Percentiles rank a stretch among this genome's conserved stretches.
Evolutionary conservation across 164 flowering plant genomes (phyloP).

Genomic region (Akebia trifoliata): DNA sequence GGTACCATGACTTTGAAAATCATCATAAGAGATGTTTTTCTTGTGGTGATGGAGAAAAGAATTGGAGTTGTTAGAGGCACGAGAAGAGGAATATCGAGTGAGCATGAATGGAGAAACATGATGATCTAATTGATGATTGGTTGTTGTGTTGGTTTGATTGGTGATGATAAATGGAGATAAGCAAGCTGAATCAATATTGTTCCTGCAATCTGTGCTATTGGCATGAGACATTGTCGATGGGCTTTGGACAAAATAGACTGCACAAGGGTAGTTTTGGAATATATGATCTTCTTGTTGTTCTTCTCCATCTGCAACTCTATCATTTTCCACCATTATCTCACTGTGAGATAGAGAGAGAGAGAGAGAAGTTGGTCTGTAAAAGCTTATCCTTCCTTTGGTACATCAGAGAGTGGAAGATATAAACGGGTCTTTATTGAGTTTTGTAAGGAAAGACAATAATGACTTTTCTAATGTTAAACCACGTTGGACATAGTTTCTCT

Average conservation of each 20-base stretch:
- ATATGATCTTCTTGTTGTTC: conserved; percentile 36
- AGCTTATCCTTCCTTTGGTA: too few species aligned
- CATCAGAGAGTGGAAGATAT: too few species aligned
- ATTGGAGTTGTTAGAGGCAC: conserved; percentile 52
- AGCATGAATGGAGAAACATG: conserved; percentile 28
- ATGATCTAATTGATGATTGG: conserved; percentile 9
- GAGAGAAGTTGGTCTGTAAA: too few species aligned
- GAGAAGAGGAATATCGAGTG: conserved; percentile 66
- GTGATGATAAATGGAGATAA: conserved; percentile 26
- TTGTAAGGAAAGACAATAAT: too few species aligned
- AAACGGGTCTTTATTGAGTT: too few species aligned
- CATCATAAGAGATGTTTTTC: conserved; percentile 29
- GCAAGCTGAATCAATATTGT: conserved; percentile 11
- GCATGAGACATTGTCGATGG: conserved; percentile 60
- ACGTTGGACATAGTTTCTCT: too few species aligned
- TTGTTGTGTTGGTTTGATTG: not conserved
- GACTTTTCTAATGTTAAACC: too few species aligned
- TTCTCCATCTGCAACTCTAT: conserved; percentile 23
- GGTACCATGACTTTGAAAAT: conserved; percentile 1
- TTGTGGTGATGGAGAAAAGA: conserved; percentile 34
- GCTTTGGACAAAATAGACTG: conserved; percentile 76
- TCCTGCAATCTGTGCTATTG: conserved; percentile 26
- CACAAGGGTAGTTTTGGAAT: conserved; percentile 32
- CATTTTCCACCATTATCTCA: not conserved
- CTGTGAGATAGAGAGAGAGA: too few species aligned